Conservation (phyloP, 345 rosid species). For the Ceriops decandra region DNA sequence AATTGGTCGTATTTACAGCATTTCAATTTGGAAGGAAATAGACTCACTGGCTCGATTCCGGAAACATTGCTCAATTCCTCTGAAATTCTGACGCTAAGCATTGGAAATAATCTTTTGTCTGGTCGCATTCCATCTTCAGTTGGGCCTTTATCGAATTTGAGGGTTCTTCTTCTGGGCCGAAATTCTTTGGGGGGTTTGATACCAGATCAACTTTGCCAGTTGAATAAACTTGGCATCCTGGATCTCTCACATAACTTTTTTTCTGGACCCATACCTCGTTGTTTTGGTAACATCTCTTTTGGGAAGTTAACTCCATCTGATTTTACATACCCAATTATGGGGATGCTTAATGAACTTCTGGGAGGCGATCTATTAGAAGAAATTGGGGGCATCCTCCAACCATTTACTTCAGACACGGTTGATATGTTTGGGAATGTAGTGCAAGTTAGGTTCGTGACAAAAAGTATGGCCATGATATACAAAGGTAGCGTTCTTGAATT, state of each 20-base stretch:
- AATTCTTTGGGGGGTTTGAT: background rate
- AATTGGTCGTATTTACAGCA: background rate
- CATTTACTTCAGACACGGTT: no score
- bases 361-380: no score
- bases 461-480: background rate
- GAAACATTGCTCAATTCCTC: background rate
- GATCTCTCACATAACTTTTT: conserved; percentile 4
- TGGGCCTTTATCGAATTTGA: background rate
- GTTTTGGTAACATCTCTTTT: background rate
- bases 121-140: background rate
- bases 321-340: no score
- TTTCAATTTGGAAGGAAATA: no score
- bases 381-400: no score
- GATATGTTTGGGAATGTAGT: no score
- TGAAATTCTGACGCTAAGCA: background rate
- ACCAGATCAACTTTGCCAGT: background rate
- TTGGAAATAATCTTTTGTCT: background rate
- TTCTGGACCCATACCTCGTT: background rate
- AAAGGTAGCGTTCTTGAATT: background rate
- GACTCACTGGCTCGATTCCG: background rate
- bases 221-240: background rate
- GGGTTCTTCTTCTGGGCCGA: background rate
- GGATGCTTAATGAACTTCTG: no score
- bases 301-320: background rate
- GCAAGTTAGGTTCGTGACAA: background rate